These are phyloP conservation scores for Pleurotus tuber-regium DNA, from an alignment of 768 basidiomycete species.

Conservation along the genomic window DNA sequence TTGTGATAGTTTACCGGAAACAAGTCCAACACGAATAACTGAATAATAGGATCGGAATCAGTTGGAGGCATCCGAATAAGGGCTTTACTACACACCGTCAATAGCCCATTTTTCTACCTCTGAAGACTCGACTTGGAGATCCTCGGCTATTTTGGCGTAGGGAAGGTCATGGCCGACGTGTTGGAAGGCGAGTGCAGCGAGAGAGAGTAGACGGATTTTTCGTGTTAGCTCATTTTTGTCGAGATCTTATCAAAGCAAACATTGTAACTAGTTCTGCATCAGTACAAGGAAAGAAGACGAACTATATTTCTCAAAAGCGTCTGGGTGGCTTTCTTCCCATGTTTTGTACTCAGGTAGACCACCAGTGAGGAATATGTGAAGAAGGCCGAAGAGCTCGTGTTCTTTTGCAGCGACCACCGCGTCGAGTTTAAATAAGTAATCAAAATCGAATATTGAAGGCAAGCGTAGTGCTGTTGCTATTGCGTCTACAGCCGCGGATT, in stretches of 20 bases:
- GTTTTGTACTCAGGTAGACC: slow-evolving; percentile 58
- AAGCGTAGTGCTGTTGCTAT: slow-evolving; percentile 66
- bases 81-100: slow-evolving; percentile 51
- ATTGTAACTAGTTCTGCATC: slow-evolving; percentile 8
- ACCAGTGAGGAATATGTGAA: slow-evolving; percentile 69
- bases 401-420: slow-evolving; percentile 62
- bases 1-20: slow-evolving; percentile 84
- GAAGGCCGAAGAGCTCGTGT: slow-evolving; percentile 70
- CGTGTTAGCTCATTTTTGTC: slow-evolving; percentile 59
- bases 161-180: slow-evolving; percentile 72
- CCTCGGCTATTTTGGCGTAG: slow-evolving; percentile 66
- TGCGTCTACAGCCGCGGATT: slow-evolving; percentile 53
- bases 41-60: slow-evolving; percentile 9
- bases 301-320: slow-evolving; percentile 58
- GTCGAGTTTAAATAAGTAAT: slow-evolving; percentile 74
- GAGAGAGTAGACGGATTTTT: slow-evolving; percentile 77
- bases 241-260: slow-evolving; percentile 40
- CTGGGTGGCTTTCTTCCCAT: slow-evolving; percentile 55
- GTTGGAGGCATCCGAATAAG: slow-evolving; percentile 1
- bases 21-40: slow-evolving; percentile 80
- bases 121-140: slow-evolving; percentile 58
- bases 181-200: slow-evolving; percentile 75
- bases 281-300: slow-evolving; percentile 20
- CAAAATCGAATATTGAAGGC: slow-evolving; percentile 75
- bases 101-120: slow-evolving; percentile 88